Evolutionary conservation across 345 rosid species (phyloP).

Genomic region (Chamaenerion angustifolium): DNA sequence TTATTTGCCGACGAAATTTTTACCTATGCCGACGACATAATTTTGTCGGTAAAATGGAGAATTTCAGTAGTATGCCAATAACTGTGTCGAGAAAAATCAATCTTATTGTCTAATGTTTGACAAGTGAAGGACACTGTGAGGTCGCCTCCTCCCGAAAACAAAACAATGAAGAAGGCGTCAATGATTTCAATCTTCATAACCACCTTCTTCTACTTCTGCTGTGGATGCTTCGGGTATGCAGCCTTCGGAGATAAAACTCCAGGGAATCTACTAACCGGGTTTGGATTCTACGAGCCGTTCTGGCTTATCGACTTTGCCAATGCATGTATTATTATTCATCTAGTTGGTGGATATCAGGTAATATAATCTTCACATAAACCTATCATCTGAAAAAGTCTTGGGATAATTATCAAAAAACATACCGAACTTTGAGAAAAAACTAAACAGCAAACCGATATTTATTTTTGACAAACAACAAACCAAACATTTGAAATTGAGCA

Average conservation of each 20-base stretch:
- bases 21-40: no score
- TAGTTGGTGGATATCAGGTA: slow-evolving; percentile 47
- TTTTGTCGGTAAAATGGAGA: no score
- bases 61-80: no score
- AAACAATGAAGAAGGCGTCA: slow-evolving; percentile 35
- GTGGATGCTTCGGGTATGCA: slow-evolving; percentile 41
- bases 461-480: no score
- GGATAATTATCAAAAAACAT: no score
- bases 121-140: slow-evolving; percentile 29
- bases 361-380: no score
- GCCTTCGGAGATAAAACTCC: slow-evolving; percentile 41
- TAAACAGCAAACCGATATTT: no score
- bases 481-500: no score
- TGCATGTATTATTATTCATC: slow-evolving; percentile 31
- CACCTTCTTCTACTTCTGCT: slow-evolving; percentile 30
- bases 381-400: neutral
- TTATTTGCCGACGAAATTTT: no score
- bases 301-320: slow-evolving; percentile 48
- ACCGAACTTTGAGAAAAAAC: no score
- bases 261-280: slow-evolving; percentile 40
- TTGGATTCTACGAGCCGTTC: slow-evolving; percentile 35
- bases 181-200: slow-evolving; percentile 15
- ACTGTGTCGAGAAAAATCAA: no score
- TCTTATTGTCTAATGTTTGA: neutral
- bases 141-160: slow-evolving; percentile 29